Conservation (phyloP, 371 early-diverging fungal genomes). For the Mortierella sp. region DNA sequence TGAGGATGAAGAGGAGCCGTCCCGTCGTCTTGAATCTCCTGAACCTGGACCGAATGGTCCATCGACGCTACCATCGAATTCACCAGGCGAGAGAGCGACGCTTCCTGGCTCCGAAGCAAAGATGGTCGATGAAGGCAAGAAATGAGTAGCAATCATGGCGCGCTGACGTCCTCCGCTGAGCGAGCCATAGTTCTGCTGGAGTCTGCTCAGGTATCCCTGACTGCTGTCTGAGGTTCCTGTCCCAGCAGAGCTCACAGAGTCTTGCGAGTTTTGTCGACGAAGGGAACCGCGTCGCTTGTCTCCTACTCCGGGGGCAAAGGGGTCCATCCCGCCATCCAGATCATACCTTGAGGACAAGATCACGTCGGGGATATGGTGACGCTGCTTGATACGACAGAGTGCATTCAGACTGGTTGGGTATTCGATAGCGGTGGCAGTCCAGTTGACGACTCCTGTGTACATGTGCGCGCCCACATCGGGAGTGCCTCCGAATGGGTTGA, state of each 20-base stretch:
- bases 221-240: slow-evolving; percentile 38
- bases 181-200: slow-evolving; percentile 13
- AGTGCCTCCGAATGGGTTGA: slow-evolving; percentile 79
- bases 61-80: slow-evolving; percentile 26
- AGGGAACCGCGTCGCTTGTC: slow-evolving; percentile 37
- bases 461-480: slow-evolving; percentile 75
- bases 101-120: slow-evolving; percentile 50
- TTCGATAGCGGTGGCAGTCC: slow-evolving; percentile 56
- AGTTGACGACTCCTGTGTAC: slow-evolving; percentile 54
- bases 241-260: slow-evolving; percentile 41
- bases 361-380: slow-evolving; percentile 51
- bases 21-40: slow-evolving; percentile 15
- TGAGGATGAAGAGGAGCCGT: slow-evolving; percentile 18
- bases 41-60: slow-evolving; percentile 17
- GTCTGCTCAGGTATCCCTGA: slow-evolving; percentile 29
- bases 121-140: slow-evolving; percentile 50
- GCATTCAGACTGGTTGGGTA: slow-evolving; percentile 57
- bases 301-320: background rate
- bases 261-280: slow-evolving; percentile 38
- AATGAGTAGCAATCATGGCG: slow-evolving; percentile 43
- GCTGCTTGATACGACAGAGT: slow-evolving; percentile 69
- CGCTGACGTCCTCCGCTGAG: slow-evolving; percentile 32
- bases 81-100: slow-evolving; percentile 30
- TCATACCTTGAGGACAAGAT: slow-evolving; percentile 28
- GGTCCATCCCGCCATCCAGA: slow-evolving; percentile 8